Evolutionary conservation across 345 rosid genomes (phyloP).

Genomic region (Syzygium grande): DNA sequence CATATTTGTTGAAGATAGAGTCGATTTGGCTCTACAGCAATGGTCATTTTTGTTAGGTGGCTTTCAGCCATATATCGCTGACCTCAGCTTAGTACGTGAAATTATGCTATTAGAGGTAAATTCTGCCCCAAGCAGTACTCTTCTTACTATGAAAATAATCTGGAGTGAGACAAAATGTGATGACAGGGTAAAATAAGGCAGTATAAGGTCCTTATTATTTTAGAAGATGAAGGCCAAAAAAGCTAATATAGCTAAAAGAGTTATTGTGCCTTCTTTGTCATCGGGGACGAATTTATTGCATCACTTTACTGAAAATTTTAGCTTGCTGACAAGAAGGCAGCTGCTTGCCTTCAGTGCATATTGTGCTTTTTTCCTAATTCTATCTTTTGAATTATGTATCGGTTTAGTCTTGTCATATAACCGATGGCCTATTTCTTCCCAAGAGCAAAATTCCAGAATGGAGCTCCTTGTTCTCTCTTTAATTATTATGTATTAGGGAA

Average conservation of each 20-base stretch:
- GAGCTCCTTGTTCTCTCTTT: neutral
- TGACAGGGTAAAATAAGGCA: neutral
- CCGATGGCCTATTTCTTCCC: neutral
- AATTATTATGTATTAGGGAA: neutral
- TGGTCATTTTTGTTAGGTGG: slow-evolving; percentile 56
- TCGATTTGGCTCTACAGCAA: slow-evolving; percentile 67
- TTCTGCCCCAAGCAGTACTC: neutral
- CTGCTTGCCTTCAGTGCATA: neutral
- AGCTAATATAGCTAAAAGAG: neutral
- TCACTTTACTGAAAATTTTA: neutral
- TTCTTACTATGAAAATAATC: neutral
- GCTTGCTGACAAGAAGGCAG: neutral
- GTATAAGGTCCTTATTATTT: neutral
- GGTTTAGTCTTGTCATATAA: neutral
- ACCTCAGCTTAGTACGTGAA: slow-evolving; percentile 75
- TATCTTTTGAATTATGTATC: neutral
- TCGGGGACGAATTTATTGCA: neutral
- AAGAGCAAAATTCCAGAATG: neutral
- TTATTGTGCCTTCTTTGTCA: neutral
- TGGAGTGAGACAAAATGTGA: neutral
- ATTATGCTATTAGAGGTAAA: slow-evolving; percentile 23
- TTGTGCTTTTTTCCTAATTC: neutral
- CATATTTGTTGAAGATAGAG: slow-evolving; percentile 47
- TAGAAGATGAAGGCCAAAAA: neutral
- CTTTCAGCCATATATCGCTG: slow-evolving; percentile 77